Conservation (phyloP, 768 basidiomycete genomes). For the Auricularia sp. region DNA sequence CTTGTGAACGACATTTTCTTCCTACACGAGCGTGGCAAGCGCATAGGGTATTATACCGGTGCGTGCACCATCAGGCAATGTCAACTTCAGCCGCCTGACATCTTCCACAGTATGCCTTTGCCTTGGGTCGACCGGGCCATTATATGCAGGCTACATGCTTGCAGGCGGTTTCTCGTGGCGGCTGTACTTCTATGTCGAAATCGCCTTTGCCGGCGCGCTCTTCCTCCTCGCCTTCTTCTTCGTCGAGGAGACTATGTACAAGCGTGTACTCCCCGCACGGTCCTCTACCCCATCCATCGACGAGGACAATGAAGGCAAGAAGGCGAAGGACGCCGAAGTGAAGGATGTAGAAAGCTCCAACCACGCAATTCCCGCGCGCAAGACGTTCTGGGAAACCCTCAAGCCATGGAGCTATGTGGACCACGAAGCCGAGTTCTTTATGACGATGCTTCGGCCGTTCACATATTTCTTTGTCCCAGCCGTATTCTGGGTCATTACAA, state of each 20-base stretch:
- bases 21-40: conserved; percentile 5
- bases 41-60: conserved; percentile 6
- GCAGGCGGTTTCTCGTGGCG: conserved; percentile 5
- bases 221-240: conserved; percentile 4
- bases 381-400: conserved; percentile 2
- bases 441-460: conserved; percentile 4
- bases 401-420: conserved; percentile 4
- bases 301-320: neutral
- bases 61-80: neutral
- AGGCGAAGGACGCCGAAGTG: neutral
- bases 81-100: neutral
- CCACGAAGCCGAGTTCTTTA: conserved; percentile 5
- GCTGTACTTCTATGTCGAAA: conserved; percentile 6
- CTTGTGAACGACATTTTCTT: conserved; percentile 7
- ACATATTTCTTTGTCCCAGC: conserved; percentile 4
- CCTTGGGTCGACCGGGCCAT: conserved; percentile 3
- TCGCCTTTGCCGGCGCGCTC: conserved; percentile 5
- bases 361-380: neutral
- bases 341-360: conserved; percentile 1
- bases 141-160: conserved; percentile 6
- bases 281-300: neutral
- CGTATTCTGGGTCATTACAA: conserved; percentile 4
- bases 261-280: neutral
- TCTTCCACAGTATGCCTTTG: conserved; percentile 1
- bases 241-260: conserved; percentile 4